Evolutionary conservation across 2,329 filamentous ascomycete genomes (phyloP).

Genomic region (Fusarium sp.): DNA sequence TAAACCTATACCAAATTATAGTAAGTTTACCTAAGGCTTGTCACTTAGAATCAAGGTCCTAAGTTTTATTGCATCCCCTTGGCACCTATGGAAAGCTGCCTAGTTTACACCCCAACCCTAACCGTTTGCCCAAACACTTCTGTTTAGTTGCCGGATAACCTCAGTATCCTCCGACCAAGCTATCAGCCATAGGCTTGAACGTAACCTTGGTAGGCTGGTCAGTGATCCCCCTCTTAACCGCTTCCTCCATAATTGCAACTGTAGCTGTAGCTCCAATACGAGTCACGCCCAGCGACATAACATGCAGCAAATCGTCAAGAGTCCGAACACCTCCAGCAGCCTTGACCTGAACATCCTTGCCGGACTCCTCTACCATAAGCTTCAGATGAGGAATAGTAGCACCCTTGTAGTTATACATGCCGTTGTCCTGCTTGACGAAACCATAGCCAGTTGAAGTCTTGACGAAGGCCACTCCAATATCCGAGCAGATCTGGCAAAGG

Average conservation of each 20-base stretch:
- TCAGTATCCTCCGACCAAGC: slow-evolving; percentile 10
- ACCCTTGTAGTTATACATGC: slow-evolving; percentile 62
- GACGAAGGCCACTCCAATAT: slow-evolving; percentile 62
- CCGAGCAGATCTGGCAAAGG: slow-evolving; percentile 64
- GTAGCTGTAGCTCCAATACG: slow-evolving; percentile 67
- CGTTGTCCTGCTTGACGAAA: slow-evolving; percentile 64
- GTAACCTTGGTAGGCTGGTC: slow-evolving; percentile 30
- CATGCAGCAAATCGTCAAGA: slow-evolving; percentile 63
- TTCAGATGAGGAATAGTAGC: slow-evolving; percentile 61
- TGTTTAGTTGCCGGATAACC: fast-evolving
- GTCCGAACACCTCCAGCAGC: slow-evolving; percentile 66
- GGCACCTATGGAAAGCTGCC: too few relatives aligned
- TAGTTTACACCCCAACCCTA: background rate
- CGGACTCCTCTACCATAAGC: slow-evolving; percentile 61
- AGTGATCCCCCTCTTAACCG: slow-evolving; percentile 58
- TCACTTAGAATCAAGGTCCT: too few relatives aligned
- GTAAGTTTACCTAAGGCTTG: too few relatives aligned
- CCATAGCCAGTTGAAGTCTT: slow-evolving; percentile 71
- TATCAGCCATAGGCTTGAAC: slow-evolving; percentile 17
- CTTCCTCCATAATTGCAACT: slow-evolving; percentile 63
- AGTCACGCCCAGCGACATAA: slow-evolving; percentile 63
- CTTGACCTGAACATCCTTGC: slow-evolving; percentile 59
- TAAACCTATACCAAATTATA: too few relatives aligned
- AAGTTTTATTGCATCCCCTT: too few relatives aligned
- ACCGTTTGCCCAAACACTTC: fast-evolving